Conservation (phyloP, 768 basidiomycete genomes). For the Auricularia cornea region DNA sequence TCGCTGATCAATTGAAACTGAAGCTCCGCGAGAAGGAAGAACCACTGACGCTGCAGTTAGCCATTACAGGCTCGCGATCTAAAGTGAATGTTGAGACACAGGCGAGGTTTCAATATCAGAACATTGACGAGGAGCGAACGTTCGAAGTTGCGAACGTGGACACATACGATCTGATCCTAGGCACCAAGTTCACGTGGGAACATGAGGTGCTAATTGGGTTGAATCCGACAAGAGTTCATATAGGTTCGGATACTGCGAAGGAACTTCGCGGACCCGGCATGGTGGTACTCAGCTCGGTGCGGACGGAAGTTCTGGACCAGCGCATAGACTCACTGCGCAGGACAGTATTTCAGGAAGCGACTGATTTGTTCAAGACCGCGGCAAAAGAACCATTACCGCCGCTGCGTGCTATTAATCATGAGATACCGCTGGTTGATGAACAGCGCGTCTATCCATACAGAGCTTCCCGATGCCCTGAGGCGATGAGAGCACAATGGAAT, state of each 20-base stretch:
- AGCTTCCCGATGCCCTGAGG: conserved; percentile 24
- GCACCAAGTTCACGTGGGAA: neutral
- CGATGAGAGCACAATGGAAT: conserved; percentile 24
- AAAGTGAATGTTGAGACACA: neutral
- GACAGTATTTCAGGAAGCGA: neutral
- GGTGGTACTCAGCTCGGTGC: no score
- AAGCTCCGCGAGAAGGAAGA: neutral
- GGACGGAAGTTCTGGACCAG: neutral
- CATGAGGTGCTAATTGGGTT: conserved; percentile 3
- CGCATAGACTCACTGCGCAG: neutral
- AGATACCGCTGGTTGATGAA: conserved; percentile 32
- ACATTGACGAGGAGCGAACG: neutral
- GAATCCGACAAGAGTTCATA: no score
- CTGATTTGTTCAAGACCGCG: conserved; percentile 5
- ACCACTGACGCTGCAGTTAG: neutral
- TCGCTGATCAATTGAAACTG: conserved; percentile 6
- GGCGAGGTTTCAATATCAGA: neutral
- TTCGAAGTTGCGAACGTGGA: neutral
- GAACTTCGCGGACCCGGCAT: no score
- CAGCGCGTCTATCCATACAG: conserved; percentile 23
- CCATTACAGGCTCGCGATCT: neutral
- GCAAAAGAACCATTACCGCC: conserved; percentile 25
- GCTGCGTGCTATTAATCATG: conserved; percentile 32
- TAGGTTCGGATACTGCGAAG: no score
- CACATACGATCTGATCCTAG: no score